A percentile compares a stretch with the other conserved stretches of the same genome.
These are phyloP conservation scores for Coniophora puteana DNA, from an alignment of 1,284 basidiomycete species.

Conservation along the genomic window DNA sequence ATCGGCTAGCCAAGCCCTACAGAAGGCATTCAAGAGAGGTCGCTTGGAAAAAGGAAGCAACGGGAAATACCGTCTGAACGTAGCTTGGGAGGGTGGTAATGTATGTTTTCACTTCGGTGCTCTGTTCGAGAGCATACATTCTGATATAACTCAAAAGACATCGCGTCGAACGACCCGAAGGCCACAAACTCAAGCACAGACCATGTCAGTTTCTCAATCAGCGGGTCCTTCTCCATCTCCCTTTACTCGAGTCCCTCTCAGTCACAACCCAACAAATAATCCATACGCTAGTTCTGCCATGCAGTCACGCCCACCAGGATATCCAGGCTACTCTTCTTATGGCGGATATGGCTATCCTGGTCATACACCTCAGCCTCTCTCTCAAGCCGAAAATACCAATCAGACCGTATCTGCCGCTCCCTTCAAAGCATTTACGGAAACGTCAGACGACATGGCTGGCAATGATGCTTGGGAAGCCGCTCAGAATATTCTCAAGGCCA, in stretches of 20 bases:
- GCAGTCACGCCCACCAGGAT: conserved; percentile 26
- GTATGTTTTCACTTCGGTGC: conserved; percentile 39
- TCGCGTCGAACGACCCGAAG: conserved; percentile 63
- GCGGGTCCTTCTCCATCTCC: conserved; percentile 43
- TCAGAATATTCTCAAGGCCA: conserved; percentile 70
- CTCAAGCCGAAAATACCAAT: not conserved
- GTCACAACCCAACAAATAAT: conserved; percentile 24
- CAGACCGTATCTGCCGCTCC: no score
- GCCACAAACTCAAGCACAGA: conserved; percentile 54
- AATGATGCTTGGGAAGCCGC: conserved; percentile 70
- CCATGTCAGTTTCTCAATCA: conserved; percentile 30
- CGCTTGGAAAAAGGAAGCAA: conserved; percentile 65
- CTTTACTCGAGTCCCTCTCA: conserved; percentile 56
- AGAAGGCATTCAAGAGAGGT: conserved; percentile 77
- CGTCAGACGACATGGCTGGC: conserved; percentile 21
- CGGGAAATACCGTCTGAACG: conserved; percentile 70
- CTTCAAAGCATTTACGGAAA: conserved; percentile 14
- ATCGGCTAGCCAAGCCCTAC: conserved; percentile 78
- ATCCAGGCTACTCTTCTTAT: conserved; percentile 21
- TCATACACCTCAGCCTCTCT: conserved; percentile 2
- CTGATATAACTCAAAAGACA: conserved; percentile 37
- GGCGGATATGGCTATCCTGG: conserved; percentile 22
- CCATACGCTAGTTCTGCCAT: conserved; percentile 30
- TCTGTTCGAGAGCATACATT: conserved; percentile 6
- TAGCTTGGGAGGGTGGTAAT: conserved; percentile 74